Conservation (phyloP, 495 filamentous ascomycete species). For the Collariella sp. region DNA sequence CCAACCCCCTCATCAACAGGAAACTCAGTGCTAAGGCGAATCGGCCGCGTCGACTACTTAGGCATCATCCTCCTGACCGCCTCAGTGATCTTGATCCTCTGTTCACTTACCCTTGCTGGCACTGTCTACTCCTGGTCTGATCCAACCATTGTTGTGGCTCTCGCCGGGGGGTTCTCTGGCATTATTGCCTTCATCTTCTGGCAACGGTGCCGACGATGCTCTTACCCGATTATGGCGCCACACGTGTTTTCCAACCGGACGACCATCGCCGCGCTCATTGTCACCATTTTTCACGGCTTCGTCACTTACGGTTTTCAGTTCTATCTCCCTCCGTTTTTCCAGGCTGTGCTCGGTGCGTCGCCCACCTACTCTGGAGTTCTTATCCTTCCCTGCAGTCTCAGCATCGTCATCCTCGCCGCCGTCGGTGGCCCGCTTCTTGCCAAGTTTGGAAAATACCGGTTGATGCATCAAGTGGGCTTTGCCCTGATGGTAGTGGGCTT, state of each 20-base stretch:
- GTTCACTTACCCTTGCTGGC: slow-evolving; percentile 26
- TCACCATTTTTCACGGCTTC: slow-evolving; percentile 26
- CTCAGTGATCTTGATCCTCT: slow-evolving; percentile 27
- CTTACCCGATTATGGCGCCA: slow-evolving; percentile 28
- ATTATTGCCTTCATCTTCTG: slow-evolving; percentile 19
- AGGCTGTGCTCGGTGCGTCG: slow-evolving; percentile 27
- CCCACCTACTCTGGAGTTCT: slow-evolving; percentile 35
- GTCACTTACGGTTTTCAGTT: slow-evolving; percentile 33
- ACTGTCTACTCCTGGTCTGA: slow-evolving; percentile 21
- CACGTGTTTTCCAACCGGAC: slow-evolving; percentile 32
- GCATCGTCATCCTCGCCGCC: slow-evolving; percentile 27
- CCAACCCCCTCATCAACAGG: not conserved
- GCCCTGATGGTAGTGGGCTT: slow-evolving; percentile 33
- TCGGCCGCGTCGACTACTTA: slow-evolving; percentile 22
- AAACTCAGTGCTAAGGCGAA: not conserved
- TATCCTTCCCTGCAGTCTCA: slow-evolving; percentile 40
- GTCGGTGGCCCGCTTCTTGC: slow-evolving; percentile 33
- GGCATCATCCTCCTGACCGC: slow-evolving; percentile 26
- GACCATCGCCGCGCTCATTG: slow-evolving; percentile 20
- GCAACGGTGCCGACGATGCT: slow-evolving; percentile 21
- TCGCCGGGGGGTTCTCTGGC: slow-evolving; percentile 19
- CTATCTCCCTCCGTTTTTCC: slow-evolving; percentile 46
- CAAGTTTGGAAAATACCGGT: slow-evolving; percentile 37
- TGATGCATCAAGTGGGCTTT: slow-evolving; percentile 36
- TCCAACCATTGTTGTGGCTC: slow-evolving; percentile 14